Conservation (phyloP, 768 basidiomycete genomes). For the Hypsizygus marmoreus region DNA sequence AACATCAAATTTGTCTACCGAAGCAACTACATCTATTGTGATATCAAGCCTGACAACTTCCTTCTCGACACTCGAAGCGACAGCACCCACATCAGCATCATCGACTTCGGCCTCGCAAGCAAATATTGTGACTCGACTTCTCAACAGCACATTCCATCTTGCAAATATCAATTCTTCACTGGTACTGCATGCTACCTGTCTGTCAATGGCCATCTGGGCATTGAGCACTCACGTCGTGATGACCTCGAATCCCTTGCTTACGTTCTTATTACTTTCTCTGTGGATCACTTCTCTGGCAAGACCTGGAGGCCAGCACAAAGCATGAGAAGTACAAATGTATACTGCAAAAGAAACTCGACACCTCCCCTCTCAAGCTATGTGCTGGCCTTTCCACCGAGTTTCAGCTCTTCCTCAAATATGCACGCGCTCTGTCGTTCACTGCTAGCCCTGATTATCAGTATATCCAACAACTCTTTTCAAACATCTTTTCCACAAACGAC, state of each 20-base stretch:
- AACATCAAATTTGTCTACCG: constrained; percentile 85
- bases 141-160: constrained; percentile 37
- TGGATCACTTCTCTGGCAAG: constrained; percentile 71
- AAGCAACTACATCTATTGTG: constrained; percentile 73
- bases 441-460: constrained; percentile 63
- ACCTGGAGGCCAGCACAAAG: not conserved
- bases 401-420: constrained; percentile 59
- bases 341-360: constrained; percentile 40
- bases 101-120: not conserved
- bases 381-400: constrained; percentile 75
- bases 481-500: constrained; percentile 39
- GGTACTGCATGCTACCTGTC: constrained; percentile 84
- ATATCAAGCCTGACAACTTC: constrained; percentile 88
- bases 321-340: constrained; percentile 6
- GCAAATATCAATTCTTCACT: constrained; percentile 84
- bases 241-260: constrained; percentile 83
- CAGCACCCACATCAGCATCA: not conserved
- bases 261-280: constrained; percentile 89
- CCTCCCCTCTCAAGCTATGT: no score
- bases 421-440: constrained; percentile 56
- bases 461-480: constrained; percentile 56
- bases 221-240: constrained; percentile 79
- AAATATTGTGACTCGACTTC: constrained; percentile 2
- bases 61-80: constrained; percentile 53
- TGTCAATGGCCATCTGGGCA: constrained; percentile 82